phyloP scores from a whole-genome alignment of 2,329 filamentous ascomycete genomes.

The Aureobasidium sp. region DNA sequence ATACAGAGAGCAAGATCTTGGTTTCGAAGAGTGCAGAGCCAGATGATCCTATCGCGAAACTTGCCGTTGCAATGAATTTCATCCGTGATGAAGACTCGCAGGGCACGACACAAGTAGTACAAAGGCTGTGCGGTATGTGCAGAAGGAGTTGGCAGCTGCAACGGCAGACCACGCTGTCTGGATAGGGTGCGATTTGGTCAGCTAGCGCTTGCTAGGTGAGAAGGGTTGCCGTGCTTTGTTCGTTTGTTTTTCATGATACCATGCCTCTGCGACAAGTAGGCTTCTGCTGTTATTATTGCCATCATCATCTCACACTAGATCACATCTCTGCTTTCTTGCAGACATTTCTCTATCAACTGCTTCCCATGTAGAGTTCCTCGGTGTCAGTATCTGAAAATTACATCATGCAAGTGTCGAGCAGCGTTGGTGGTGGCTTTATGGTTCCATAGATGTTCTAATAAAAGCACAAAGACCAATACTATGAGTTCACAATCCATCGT shows the following conservation, averaged over 20 bases:
- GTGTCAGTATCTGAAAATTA: not conserved
- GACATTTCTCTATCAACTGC: not conserved
- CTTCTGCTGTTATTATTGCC: not conserved
- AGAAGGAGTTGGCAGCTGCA: conserved; percentile 37
- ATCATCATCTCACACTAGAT: not conserved
- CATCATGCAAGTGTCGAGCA: not conserved
- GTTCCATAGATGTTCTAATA: not conserved
- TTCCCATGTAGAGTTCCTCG: not conserved
- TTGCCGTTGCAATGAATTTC: conserved; percentile 43
- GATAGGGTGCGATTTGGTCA: not conserved
- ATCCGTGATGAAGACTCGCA: conserved; percentile 40
- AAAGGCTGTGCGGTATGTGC: conserved; percentile 44
- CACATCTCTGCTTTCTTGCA: not conserved
- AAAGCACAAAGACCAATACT: not conserved
- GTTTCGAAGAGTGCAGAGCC: conserved; percentile 26
- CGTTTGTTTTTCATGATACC: conserved; percentile 11
- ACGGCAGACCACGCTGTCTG: not conserved
- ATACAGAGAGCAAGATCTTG: conserved; percentile 26
- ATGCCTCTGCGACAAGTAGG: conserved; percentile 9
- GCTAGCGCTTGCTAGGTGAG: not conserved
- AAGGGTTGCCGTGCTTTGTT: not conserved
- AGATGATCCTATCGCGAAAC: conserved; percentile 37
- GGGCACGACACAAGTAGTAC: conserved; percentile 42
- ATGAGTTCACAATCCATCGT: not conserved
- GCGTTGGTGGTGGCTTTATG: not conserved